Percentiles rank a stretch among this genome's conserved stretches.
Evolutionary conservation across 1,139 yeast species (phyloP).

Genomic region (Lodderomyces jiufengensis): DNA sequence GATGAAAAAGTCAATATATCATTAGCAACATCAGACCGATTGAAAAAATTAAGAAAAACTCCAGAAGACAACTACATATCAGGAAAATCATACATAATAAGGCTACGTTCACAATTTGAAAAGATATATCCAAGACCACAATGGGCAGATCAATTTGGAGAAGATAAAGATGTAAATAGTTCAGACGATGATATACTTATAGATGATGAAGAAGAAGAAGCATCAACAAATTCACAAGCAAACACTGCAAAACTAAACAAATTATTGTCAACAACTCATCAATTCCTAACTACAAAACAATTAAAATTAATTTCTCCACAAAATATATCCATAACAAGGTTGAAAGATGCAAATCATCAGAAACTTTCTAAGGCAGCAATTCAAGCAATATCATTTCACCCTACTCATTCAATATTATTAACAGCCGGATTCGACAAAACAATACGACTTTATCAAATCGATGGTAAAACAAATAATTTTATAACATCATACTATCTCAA

Average conservation of each 20-base stretch:
- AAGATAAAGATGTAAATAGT: constrained; percentile 18
- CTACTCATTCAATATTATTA: constrained; percentile 73
- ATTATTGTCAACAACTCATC: constrained; percentile 56
- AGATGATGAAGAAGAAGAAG: constrained; percentile 30
- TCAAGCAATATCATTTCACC: constrained; percentile 83
- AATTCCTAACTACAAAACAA: constrained; percentile 49
- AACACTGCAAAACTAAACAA: constrained; percentile 22
- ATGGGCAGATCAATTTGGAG: constrained; percentile 63
- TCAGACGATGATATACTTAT: constrained; percentile 21
- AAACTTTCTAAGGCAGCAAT: constrained; percentile 72
- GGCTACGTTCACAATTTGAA: constrained; percentile 82
- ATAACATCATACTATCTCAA: constrained; percentile 80
- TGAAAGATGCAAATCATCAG: constrained; percentile 80
- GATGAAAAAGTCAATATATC: constrained; percentile 73
- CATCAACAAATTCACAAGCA: constrained; percentile 18
- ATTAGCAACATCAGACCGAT: constrained; percentile 53
- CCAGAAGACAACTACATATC: constrained; percentile 56
- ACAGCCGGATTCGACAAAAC: constrained; percentile 95
- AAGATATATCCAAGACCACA: constrained; percentile 83
- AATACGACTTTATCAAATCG: constrained; percentile 80
- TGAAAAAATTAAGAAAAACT: constrained; percentile 67
- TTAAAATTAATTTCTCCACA: constrained; percentile 66
- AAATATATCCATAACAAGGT: constrained; percentile 67
- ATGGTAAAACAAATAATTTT: constrained; percentile 79
- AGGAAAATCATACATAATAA: constrained; percentile 65